phyloP scores from a whole-genome alignment of 2,329 filamentous ascomycete species.

The Aspergillus oerlinghausenensis region DNA sequence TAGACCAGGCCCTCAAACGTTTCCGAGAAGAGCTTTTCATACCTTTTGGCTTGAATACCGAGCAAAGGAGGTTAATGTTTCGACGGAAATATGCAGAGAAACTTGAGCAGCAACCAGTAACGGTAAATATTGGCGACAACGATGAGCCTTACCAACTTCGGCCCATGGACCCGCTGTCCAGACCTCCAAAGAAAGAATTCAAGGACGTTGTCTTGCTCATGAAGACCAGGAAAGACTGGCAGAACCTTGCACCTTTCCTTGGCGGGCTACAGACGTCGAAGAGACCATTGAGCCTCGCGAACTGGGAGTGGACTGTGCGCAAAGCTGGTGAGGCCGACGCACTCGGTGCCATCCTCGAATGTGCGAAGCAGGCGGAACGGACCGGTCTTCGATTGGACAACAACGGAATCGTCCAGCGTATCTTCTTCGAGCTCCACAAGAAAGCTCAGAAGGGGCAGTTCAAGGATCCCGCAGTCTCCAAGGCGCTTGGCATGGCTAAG shows the following conservation, averaged over 20 bases:
- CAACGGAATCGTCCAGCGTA: slow-evolving; percentile 23
- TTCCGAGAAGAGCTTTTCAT: slow-evolving; percentile 44
- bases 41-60: slow-evolving; percentile 33
- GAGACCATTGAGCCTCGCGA: slow-evolving; percentile 17
- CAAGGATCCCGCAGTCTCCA: slow-evolving; percentile 26
- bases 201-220: slow-evolving; percentile 31
- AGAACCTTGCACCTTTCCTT: slow-evolving; percentile 40
- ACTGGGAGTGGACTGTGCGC: slow-evolving; percentile 35
- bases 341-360: slow-evolving; percentile 32
- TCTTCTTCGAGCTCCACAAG: slow-evolving; percentile 37
- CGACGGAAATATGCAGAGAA: slow-evolving; percentile 30
- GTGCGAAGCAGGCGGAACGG: slow-evolving; percentile 28
- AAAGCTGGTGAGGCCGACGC: slow-evolving; percentile 34
- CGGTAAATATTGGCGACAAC: slow-evolving; percentile 33
- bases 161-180: slow-evolving; percentile 30
- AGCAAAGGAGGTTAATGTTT: slow-evolving; percentile 39
- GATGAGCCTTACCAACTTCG: slow-evolving; percentile 38
- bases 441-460: slow-evolving; percentile 32
- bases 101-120: slow-evolving; percentile 38
- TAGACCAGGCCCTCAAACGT: slow-evolving; percentile 36
- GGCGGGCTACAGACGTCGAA: slow-evolving; percentile 32
- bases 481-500: slow-evolving; percentile 30
- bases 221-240: slow-evolving; percentile 35
- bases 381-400: slow-evolving; percentile 35
- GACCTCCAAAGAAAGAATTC: slow-evolving; percentile 32